Evolutionary conservation across 2,329 filamentous ascomycete genomes (phyloP).

Genomic region (Diplodia seriata): DNA sequence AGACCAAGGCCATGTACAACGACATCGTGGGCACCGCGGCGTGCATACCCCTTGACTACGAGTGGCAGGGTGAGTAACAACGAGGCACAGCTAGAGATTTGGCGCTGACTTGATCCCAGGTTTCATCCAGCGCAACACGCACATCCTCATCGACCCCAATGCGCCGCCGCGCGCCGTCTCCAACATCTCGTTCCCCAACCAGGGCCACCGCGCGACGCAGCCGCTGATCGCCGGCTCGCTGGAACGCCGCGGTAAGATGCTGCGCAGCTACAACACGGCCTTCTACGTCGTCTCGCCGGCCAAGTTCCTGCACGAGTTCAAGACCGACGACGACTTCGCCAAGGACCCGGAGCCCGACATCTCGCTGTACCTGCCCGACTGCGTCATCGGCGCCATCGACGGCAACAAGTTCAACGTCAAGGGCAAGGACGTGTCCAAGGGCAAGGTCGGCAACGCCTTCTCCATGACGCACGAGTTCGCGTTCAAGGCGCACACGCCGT

Average conservation of each 20-base stretch:
- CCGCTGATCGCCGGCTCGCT: slow-evolving; percentile 86
- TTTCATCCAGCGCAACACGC: slow-evolving; percentile 74
- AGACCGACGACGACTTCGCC: slow-evolving; percentile 79
- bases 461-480: slow-evolving; percentile 78
- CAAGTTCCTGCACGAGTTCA: slow-evolving; percentile 94
- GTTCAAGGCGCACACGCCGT: slow-evolving; percentile 85
- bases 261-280: slow-evolving; percentile 77
- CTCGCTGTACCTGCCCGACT: slow-evolving; percentile 91
- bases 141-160: slow-evolving; percentile 78
- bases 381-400: slow-evolving; percentile 72
- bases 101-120: slow-evolving; percentile 40
- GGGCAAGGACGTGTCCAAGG: slow-evolving; percentile 86
- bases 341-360: slow-evolving; percentile 83
- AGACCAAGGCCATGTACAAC: slow-evolving; percentile 77
- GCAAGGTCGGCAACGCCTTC: slow-evolving; percentile 79
- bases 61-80: slow-evolving; percentile 72
- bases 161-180: slow-evolving; percentile 76
- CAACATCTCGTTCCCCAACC: slow-evolving; percentile 84
- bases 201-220: slow-evolving; percentile 79
- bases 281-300: slow-evolving; percentile 92
- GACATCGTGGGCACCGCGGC: slow-evolving; percentile 82
- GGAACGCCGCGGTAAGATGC: slow-evolving; percentile 88
- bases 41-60: slow-evolving; percentile 81
- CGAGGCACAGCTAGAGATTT: not conserved
- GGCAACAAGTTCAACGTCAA: slow-evolving; percentile 93